Conservation (phyloP, 208 protist species). For the Naegleria lovaniensis region DNA sequence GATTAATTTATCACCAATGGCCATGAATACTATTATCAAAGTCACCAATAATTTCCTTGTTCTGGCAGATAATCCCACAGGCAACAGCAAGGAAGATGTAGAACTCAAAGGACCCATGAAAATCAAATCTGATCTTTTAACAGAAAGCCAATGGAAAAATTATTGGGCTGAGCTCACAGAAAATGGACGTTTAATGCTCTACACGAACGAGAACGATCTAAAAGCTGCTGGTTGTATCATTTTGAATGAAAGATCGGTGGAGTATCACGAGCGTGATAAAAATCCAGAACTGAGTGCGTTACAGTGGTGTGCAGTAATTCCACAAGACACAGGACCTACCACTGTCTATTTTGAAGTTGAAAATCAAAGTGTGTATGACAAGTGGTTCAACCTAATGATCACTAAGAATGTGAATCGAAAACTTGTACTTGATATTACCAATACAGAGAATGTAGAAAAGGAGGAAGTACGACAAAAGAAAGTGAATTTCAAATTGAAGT, state of each 20-base stretch:
- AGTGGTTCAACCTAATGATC: not conserved
- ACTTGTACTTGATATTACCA: not conserved
- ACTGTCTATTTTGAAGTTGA: not conserved
- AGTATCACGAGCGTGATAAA: not conserved
- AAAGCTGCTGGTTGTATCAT: not conserved
- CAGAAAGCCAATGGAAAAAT: not conserved
- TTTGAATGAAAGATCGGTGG: not conserved
- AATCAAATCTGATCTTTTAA: not conserved
- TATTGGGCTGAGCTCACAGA: not conserved
- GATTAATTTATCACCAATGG: not conserved
- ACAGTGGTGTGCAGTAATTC: not conserved
- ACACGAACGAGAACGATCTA: not conserved
- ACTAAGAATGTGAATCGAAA: not conserved
- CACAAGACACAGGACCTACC: not conserved
- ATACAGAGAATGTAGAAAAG: not conserved
- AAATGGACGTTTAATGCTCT: not conserved
- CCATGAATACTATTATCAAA: not conserved
- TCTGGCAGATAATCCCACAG: conserved; percentile 16
- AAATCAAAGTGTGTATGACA: not conserved
- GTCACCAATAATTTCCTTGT: not conserved
- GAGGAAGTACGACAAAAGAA: not conserved
- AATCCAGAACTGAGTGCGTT: not conserved
- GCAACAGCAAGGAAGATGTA: not conserved
- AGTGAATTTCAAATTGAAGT: not conserved
- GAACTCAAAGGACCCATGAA: not conserved